Base-by-base conservation (phyloP, 2,329 filamentous ascomycete species). In the Ceratocystiopsis brevicomis region DNA sequence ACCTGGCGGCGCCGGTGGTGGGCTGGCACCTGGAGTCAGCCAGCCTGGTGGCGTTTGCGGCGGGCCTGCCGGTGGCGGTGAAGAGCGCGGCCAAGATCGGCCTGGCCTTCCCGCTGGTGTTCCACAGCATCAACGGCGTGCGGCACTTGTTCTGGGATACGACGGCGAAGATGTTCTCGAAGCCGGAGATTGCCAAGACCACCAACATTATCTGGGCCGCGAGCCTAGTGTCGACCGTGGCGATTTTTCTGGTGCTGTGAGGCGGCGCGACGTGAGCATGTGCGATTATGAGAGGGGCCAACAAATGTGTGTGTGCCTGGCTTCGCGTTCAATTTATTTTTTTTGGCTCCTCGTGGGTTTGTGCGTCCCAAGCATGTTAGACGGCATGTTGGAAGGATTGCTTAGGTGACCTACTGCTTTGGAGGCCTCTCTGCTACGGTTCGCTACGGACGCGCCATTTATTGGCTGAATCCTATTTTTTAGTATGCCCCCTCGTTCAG, bases 1-100 rank as follows among this genome's bases (percentile, higher is more conserved):
- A 95, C 69, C 78, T 94, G 48, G 73, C 73, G 50, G 78, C 85
- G 0, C 87, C 87, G 6, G 62, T 81, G 38, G 61, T 84, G 44
- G 87, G 72, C 51, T 68, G 66, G 61, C 72, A 76, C 62, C 56
- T 76, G 47, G 72, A 76, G 66, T 68, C 63, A 45, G 64, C 67
- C 42, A 66, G 73, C 39, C 55, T 82, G 10, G 77, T 73, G 25
- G 70, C 74, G 21, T 63, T 75, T 40, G 73, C 75, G 34, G 74
- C 69, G 19, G 63, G 64, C 5, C 59, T 81, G 21, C 72, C 80
- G 17, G 59, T 76, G 11, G 64, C 69, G 44, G 63, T 66, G 56
- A 77, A 79, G 63, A 70, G 66, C 47, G 65, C 54, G 25, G 41
- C 71, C 59, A 76, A 76, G 65, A 64, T 72, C 54, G 51, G 62